Conservation (phyloP, 2,329 filamentous ascomycete genomes). For the Trichophyton simii region DNA sequence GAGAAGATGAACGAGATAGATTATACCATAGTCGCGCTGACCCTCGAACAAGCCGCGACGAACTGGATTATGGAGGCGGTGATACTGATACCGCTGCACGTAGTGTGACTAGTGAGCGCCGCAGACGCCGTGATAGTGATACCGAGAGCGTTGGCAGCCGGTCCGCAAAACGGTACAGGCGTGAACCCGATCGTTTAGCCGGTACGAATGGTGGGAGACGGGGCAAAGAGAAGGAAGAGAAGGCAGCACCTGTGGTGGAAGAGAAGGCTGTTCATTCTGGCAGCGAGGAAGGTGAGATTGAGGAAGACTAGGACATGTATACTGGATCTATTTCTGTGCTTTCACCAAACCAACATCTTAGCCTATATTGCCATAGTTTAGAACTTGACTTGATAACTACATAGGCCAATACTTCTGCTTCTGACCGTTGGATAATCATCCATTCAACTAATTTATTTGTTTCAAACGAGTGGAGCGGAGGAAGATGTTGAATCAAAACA, state of each 20-base stretch:
- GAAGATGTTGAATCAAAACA: neutral
- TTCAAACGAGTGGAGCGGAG: neutral
- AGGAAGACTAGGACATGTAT: slow-evolving; percentile 46
- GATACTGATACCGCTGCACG: slow-evolving; percentile 35
- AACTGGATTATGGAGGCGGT: slow-evolving; percentile 77
- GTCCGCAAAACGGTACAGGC: slow-evolving; percentile 47
- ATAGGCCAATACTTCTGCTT: neutral
- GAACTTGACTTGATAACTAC: neutral
- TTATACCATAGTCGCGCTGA: slow-evolving; percentile 72
- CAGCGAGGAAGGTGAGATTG: slow-evolving; percentile 96
- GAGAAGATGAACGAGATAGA: slow-evolving; percentile 82
- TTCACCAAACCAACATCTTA: neutral
- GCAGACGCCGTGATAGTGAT: slow-evolving; percentile 68
- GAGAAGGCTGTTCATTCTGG: slow-evolving; percentile 55
- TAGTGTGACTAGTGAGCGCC: slow-evolving; percentile 50
- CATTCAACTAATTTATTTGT: neutral
- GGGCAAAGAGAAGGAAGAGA: slow-evolving; percentile 34
- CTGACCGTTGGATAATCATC: neutral
- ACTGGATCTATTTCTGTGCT: no score
- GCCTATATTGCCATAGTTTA: neutral
- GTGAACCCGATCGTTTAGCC: slow-evolving; percentile 22
- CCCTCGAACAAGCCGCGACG: slow-evolving; percentile 66
- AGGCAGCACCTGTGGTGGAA: slow-evolving; percentile 21
- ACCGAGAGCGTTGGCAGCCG: slow-evolving; percentile 48
- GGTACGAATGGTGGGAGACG: slow-evolving; percentile 19